phyloP scores from a whole-genome alignment of 805 yeast species.

The Ogataea angusta region DNA sequence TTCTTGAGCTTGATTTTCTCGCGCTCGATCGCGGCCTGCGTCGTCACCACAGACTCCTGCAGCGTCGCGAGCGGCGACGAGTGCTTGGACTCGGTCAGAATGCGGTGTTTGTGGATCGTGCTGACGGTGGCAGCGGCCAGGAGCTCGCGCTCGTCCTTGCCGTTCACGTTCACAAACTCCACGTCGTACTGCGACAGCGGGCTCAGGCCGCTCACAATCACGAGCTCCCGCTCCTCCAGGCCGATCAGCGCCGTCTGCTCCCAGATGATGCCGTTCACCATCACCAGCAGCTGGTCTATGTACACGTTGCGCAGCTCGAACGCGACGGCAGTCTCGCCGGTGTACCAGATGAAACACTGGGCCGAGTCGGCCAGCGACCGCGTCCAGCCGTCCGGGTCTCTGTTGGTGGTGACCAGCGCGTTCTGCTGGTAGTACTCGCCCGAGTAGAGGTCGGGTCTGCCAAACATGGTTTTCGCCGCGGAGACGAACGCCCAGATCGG shows the following conservation, averaged over 20 bases:
- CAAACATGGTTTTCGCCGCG: conserved; percentile 48
- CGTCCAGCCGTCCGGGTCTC: conserved; percentile 28
- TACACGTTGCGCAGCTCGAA: conserved; percentile 46
- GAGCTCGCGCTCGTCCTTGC: conserved; percentile 28
- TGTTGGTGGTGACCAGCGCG: conserved; percentile 37
- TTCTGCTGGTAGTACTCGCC: conserved; percentile 37
- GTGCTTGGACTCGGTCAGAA: conserved; percentile 33
- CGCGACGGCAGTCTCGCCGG: conserved; percentile 50
- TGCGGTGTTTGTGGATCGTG: conserved; percentile 33
- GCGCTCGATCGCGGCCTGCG: conserved; percentile 55
- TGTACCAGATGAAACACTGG: conserved; percentile 44
- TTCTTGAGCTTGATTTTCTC: conserved; percentile 58
- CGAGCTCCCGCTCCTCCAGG: conserved; percentile 43
- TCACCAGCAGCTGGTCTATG: conserved; percentile 40
- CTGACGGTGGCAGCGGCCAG: conserved; percentile 34
- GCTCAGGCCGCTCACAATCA: conserved; percentile 62
- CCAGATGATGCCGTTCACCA: conserved; percentile 70
- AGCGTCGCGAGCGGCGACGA: conserved; percentile 59
- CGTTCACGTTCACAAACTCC: conserved; percentile 39
- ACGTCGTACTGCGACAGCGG: conserved; percentile 65
- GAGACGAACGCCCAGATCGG: conserved; percentile 55
- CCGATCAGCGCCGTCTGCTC: conserved; percentile 57
- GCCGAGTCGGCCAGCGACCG: conserved; percentile 25
- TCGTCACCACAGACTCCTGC: conserved; percentile 62
- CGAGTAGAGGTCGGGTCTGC: conserved; percentile 42